Evolutionary conservation across 495 filamentous ascomycete genomes (phyloP), one percentile per base, ranked within the genome.

Genomic region (Sphaerosporella brunnea): DNA sequence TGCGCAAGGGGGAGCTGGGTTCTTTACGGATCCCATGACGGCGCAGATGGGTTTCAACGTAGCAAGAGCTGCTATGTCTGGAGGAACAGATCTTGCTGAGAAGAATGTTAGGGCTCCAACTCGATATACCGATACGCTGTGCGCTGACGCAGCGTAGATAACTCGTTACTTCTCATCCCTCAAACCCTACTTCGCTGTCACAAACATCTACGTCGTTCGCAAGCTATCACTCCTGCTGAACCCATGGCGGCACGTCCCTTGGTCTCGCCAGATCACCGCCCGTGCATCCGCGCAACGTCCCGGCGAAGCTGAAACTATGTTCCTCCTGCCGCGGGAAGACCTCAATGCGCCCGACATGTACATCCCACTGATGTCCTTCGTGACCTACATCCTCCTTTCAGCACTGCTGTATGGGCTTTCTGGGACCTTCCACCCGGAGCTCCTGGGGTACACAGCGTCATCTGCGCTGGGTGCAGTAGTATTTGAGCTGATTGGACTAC

Each of bases 271-370:
- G 18, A 56, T 52, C 19, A 38, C 51, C 19, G 41, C 54, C 8
- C 73, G 72, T 42, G 69, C 74, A 56, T 66, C 76, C 3, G 66
- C 76, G 10, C 71, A 74, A 13, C 76, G 78, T 13, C 71, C 68
- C 50, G 79, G 79, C 7, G 74, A 81, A 53, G 65, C 72, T 11
- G 81, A 87, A 45, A 80, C 79, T 36, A 82, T 82, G 73, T 96
- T 84, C 65, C 72, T 95, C 5, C 86, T 90, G 8, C 90, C 90
- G n/a, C 73, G 88, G 40, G 88, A 96, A 61, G 90, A 99, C 62
- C 70, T 95, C 62, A 99, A 99, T 64, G 87, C 84, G 39, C 90
- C 92, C 3, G 90, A 99, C 66, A 93, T 96, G 84, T 99, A 99
- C 70, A 96, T 99, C 53, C 90, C 90, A 23, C 66, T 80, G 55